A percentile compares a stretch with the other conserved stretches of the same genome.
These are phyloP conservation scores for Thalassiosira mediterranea DNA, from an alignment of 352 stramenopile genomes.

Conservation along the genomic window DNA sequence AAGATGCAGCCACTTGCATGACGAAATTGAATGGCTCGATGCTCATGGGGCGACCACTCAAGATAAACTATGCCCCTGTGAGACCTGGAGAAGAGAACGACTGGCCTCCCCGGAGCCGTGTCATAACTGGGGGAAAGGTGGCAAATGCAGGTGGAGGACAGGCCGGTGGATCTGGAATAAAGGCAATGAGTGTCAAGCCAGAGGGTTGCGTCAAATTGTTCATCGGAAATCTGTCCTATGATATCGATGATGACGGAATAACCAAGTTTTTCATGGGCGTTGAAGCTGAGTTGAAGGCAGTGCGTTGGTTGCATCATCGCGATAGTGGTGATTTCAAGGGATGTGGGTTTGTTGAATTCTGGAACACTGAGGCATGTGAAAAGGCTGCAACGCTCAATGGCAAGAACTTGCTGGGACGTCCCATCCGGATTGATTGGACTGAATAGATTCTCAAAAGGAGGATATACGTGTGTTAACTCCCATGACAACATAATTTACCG, in stretches of 20 bases:
- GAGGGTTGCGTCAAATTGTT: constrained; percentile 87
- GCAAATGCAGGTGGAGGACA: constrained; percentile 59
- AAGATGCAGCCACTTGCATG: constrained; percentile 79
- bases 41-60: constrained; percentile 82
- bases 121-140: constrained; percentile 61
- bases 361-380: constrained; percentile 84
- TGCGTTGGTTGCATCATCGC: constrained; percentile 85
- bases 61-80: constrained; percentile 83
- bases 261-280: constrained; percentile 86
- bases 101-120: constrained; percentile 79
- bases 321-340: constrained; percentile 87
- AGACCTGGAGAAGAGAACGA: constrained; percentile 69
- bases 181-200: constrained; percentile 82
- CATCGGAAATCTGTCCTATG: constrained; percentile 87
- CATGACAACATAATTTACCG: too few species aligned
- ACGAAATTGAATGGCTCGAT: constrained; percentile 71
- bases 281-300: constrained; percentile 80
- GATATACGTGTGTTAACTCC: too few species aligned
- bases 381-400: constrained; percentile 84
- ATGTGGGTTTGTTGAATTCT: constrained; percentile 85
- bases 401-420: constrained; percentile 84
- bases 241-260: constrained; percentile 87
- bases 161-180: constrained; percentile 71
- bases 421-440: constrained; percentile 85
- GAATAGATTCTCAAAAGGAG: too few species aligned